Percentiles rank a stretch among this genome's conserved stretches.
Conservation (phyloP, 768 basidiomycete species). For the Mycena venus region DNA sequence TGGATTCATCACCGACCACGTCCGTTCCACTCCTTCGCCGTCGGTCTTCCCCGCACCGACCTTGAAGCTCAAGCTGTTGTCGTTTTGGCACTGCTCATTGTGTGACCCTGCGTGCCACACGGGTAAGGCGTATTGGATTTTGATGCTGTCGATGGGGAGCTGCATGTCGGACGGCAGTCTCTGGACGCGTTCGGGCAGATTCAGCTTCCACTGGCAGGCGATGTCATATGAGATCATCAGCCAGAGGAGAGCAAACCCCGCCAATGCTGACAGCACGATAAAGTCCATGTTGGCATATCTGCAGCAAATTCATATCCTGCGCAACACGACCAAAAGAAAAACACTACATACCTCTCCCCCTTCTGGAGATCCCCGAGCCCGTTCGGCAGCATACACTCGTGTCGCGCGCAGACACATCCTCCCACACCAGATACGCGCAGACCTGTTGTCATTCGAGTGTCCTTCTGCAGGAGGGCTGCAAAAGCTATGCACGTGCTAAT, state of each 20-base stretch:
- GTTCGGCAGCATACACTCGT: slow-evolving; percentile 29
- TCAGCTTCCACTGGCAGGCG: slow-evolving; percentile 30
- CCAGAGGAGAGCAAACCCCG: not conserved
- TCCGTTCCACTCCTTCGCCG: slow-evolving; percentile 36
- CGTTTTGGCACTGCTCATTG: slow-evolving; percentile 9
- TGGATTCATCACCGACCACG: slow-evolving; percentile 44
- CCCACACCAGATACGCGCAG: slow-evolving; percentile 24
- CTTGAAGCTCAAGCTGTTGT: slow-evolving; percentile 30
- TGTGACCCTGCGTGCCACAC: slow-evolving; percentile 32
- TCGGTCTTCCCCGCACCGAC: slow-evolving; percentile 26
- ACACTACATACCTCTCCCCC: slow-evolving; percentile 33
- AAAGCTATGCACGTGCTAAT: slow-evolving; percentile 32
- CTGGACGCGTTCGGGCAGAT: not conserved
- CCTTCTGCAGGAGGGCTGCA: slow-evolving; percentile 33
- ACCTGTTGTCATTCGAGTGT: slow-evolving; percentile 24
- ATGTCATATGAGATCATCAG: slow-evolving; percentile 19
- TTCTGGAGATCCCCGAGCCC: slow-evolving; percentile 40
- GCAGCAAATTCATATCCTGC: not conserved
- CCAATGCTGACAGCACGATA: not conserved
- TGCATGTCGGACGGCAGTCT: not conserved
- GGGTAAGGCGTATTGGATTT: slow-evolving; percentile 5
- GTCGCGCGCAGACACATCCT: slow-evolving; percentile 28
- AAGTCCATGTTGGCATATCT: not conserved
- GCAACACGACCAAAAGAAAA: slow-evolving; percentile 5
- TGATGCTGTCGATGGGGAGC: not conserved